Conservation (phyloP, 768 basidiomycete species). For the Hypholoma fasciculare region DNA sequence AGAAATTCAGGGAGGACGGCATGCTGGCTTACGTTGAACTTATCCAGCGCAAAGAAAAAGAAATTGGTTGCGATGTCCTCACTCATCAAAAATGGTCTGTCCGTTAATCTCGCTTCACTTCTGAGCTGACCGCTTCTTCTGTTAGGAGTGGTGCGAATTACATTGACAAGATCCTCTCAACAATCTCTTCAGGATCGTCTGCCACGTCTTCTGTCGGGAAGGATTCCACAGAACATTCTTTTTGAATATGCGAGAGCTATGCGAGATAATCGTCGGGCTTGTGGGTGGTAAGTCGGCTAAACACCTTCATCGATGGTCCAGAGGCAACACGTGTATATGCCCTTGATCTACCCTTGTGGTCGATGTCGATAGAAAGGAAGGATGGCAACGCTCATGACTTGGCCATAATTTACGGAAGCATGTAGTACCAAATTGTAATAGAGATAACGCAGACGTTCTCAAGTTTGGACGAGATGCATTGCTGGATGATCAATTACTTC, state of each 20-base stretch:
- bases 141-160: constrained; percentile 89
- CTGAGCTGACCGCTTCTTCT: background rate
- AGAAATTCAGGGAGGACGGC: constrained; percentile 80
- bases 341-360: background rate
- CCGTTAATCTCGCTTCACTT: background rate
- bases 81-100: constrained; percentile 91
- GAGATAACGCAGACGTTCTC: too few relatives aligned
- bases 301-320: background rate
- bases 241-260: constrained; percentile 38
- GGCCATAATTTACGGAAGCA: too few relatives aligned
- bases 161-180: constrained; percentile 82
- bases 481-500: background rate
- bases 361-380: too few relatives aligned
- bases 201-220: constrained; percentile 82
- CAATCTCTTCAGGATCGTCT: constrained; percentile 85
- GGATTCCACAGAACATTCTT: constrained; percentile 88
- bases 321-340: background rate
- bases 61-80: constrained; percentile 84
- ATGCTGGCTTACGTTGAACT: constrained; percentile 93
- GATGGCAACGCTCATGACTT: too few relatives aligned
- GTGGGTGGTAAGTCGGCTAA: constrained; percentile 2
- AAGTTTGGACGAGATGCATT: too few relatives aligned
- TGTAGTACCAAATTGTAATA: too few relatives aligned
- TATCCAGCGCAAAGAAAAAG: constrained; percentile 86
- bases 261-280: background rate